Conservation (phyloP, 495 filamentous ascomycete species). For the Xylaria intraflava region DNA sequence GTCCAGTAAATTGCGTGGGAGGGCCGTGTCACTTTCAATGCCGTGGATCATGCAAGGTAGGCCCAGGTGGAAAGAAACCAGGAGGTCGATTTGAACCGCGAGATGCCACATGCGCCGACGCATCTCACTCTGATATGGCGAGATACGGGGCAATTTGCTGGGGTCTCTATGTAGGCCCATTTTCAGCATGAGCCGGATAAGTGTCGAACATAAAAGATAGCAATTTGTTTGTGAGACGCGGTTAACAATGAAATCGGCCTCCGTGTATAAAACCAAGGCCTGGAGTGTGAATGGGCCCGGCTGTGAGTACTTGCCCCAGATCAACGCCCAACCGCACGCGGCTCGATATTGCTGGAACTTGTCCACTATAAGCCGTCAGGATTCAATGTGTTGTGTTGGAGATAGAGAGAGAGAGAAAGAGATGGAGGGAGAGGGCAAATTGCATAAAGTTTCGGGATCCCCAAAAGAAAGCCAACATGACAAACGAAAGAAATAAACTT, state of each 20-base stretch:
- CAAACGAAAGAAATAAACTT: not conserved
- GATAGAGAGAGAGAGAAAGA: not conserved
- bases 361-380: slow-evolving; percentile 18
- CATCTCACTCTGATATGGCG: slow-evolving; percentile 50
- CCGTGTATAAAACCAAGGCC: slow-evolving; percentile 42
- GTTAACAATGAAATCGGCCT: slow-evolving; percentile 40
- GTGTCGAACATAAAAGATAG: slow-evolving; percentile 42
- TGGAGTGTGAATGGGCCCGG: slow-evolving; percentile 41
- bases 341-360: slow-evolving; percentile 32
- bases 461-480: not conserved
- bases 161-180: slow-evolving; percentile 54
- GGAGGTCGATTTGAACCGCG: slow-evolving; percentile 44
- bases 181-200: slow-evolving; percentile 46
- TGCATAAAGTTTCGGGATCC: not conserved
- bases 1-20: slow-evolving; percentile 44
- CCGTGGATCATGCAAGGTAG: slow-evolving; percentile 44
- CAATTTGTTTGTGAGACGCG: slow-evolving; percentile 38
- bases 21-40: slow-evolving; percentile 41
- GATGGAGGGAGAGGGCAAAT: not conserved
- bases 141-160: slow-evolving; percentile 41
- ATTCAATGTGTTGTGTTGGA: not conserved
- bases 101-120: slow-evolving; percentile 49
- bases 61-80: slow-evolving; percentile 47
- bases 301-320: slow-evolving; percentile 41
- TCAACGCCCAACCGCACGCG: slow-evolving; percentile 34